Evolutionary conservation across 495 filamentous ascomycete species (phyloP).

Genomic region (Penicillium tannophilum): DNA sequence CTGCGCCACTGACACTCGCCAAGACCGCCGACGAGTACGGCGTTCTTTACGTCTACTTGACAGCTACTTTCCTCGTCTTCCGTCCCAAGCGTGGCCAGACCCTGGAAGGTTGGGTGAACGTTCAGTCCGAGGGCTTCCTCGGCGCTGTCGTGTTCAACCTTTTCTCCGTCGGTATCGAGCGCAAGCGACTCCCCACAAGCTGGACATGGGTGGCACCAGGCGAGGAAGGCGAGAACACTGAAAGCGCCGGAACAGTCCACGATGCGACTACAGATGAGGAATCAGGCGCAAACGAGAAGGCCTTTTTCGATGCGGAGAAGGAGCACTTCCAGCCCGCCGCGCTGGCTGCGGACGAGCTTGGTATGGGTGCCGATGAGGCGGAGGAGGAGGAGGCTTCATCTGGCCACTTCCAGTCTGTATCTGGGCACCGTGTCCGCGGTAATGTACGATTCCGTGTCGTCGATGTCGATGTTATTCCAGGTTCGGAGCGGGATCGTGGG

Average conservation of each 20-base stretch:
- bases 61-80: slow-evolving; percentile 72
- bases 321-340: slow-evolving; percentile 45
- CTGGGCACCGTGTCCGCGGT: slow-evolving; percentile 63
- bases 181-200: slow-evolving; percentile 61
- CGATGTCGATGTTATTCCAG: slow-evolving; percentile 61
- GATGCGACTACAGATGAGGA: slow-evolving; percentile 39
- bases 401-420: slow-evolving; percentile 64
- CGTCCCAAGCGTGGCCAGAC: slow-evolving; percentile 58
- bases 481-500: slow-evolving; percentile 57
- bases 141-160: slow-evolving; percentile 73
- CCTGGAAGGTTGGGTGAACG: slow-evolving; percentile 68
- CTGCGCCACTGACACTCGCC: slow-evolving; percentile 51
- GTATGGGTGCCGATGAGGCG: slow-evolving; percentile 23
- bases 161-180: slow-evolving; percentile 72
- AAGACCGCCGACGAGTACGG: slow-evolving; percentile 67
- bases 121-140: slow-evolving; percentile 72
- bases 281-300: slow-evolving; percentile 17
- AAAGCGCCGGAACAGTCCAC: background rate
- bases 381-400: slow-evolving; percentile 40
- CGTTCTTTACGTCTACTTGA: slow-evolving; percentile 68
- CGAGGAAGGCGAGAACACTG: slow-evolving; percentile 32
- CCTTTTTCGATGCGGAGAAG: slow-evolving; percentile 43
- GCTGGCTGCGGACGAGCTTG: slow-evolving; percentile 36
- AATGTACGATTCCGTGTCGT: slow-evolving; percentile 63
- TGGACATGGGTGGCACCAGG: slow-evolving; percentile 65